Conservation (phyloP, 169 alveolate genomes). For the Eimeria zaria region DNA sequence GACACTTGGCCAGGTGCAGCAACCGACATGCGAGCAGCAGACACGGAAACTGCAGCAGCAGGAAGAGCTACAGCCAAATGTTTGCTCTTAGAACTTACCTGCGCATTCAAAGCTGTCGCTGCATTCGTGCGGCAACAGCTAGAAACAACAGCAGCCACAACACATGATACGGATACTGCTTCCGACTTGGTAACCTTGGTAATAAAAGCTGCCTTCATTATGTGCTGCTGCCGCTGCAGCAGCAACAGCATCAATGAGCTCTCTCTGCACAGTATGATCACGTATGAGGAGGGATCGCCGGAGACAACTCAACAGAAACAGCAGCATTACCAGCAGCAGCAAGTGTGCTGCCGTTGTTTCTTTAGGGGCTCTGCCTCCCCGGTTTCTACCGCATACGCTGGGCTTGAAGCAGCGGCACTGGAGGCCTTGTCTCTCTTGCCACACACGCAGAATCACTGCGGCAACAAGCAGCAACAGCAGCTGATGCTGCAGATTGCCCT, state of each 20-base stretch:
- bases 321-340: slow-evolving; percentile 28
- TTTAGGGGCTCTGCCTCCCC: background rate
- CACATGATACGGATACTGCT: background rate
- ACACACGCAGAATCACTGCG: slow-evolving; percentile 3
- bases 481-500: slow-evolving; percentile 23
- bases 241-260: background rate
- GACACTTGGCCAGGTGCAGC: background rate
- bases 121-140: slow-evolving; percentile 75
- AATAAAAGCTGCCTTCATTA: background rate
- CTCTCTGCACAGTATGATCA: background rate
- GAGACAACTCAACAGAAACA: slow-evolving; percentile 24
- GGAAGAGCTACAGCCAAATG: background rate
- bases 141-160: slow-evolving; percentile 3
- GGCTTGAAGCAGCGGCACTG: slow-evolving; percentile 55
- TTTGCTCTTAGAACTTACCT: slow-evolving; percentile 36
- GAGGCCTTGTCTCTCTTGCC: slow-evolving; percentile 59
- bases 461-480: slow-evolving; percentile 40
- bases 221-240: slow-evolving; percentile 61
- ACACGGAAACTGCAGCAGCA: background rate
- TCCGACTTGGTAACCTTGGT: background rate
- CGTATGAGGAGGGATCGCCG: background rate
- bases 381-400: slow-evolving; percentile 6
- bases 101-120: slow-evolving; percentile 47
- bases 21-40: slow-evolving; percentile 37
- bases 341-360: slow-evolving; percentile 52